Percentiles rank a stretch among this genome's conserved stretches.
These are phyloP conservation scores for Heimioporus sp. DNA, from an alignment of 768 basidiomycete genomes.

Conservation along the genomic window DNA sequence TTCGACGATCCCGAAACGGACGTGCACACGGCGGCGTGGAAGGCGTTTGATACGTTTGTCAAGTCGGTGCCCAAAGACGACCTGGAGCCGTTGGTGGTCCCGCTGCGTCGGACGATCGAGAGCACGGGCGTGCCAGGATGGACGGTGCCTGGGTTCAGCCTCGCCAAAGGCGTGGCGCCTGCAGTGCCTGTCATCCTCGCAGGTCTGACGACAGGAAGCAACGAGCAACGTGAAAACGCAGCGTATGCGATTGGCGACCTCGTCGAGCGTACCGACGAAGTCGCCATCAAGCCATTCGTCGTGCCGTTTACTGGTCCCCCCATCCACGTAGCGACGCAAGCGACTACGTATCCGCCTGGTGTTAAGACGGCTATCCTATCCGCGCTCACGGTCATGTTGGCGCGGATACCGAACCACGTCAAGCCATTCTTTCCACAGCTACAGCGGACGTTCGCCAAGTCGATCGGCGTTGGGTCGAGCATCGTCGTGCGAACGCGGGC, in stretches of 20 bases:
- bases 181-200: conserved; percentile 86
- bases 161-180: conserved; percentile 80
- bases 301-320: conserved; percentile 95
- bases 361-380: conserved; percentile 91
- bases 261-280: conserved; percentile 81
- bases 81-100: conserved; percentile 84
- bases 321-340: conserved; percentile 91
- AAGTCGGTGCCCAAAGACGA: conserved; percentile 93
- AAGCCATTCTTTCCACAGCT: conserved; percentile 99
- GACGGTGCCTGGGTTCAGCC: conserved; percentile 81
- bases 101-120: conserved; percentile 87
- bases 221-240: conserved; percentile 93
- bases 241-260: conserved; percentile 97
- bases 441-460: conserved; percentile 95
- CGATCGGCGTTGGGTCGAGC: conserved; percentile 77
- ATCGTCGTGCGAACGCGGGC: conserved; percentile 78
- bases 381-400: conserved; percentile 82
- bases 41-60: conserved; percentile 81
- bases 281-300: conserved; percentile 90
- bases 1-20: conserved; percentile 74
- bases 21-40: conserved; percentile 82
- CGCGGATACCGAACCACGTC: conserved; percentile 83
- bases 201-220: conserved; percentile 91
- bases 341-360: conserved; percentile 84
- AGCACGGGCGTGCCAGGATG: conserved; percentile 74